phyloP scores from a whole-genome alignment of 352 stramenopile species.

The Pythium sp. region DNA sequence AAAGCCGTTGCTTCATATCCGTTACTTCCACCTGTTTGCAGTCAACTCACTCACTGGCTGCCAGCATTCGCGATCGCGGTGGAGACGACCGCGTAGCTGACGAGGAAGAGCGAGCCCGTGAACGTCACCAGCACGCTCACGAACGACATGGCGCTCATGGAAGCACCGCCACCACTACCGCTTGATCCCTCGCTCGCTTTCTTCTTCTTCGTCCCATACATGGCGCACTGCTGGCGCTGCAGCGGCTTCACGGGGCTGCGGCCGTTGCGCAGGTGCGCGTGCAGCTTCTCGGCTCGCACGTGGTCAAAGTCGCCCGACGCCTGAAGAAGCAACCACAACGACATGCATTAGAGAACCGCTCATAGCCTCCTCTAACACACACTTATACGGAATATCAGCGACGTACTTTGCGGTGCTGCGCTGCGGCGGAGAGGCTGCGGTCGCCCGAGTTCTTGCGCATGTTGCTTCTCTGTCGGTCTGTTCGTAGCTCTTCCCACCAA shows the following conservation, averaged over 20 bases:
- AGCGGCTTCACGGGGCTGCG: conserved; percentile 17
- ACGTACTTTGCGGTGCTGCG: conserved; percentile 56
- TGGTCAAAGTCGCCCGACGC: conserved; percentile 41
- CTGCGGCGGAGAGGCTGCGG: conserved; percentile 40
- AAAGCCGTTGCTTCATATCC: not conserved
- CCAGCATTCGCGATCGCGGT: conserved; percentile 30
- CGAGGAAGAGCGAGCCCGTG: conserved; percentile 31
- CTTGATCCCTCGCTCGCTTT: not conserved
- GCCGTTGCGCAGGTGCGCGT: conserved; percentile 30
- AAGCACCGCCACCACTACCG: not conserved
- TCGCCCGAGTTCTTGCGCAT: conserved; percentile 41
- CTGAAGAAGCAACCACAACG: conserved; percentile 16
- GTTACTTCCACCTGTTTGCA: not conserved
- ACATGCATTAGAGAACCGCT: not conserved
- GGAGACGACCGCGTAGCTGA: conserved; percentile 37
- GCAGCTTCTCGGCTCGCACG: conserved; percentile 31
- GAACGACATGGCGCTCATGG: conserved; percentile 24
- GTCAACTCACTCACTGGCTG: not conserved
- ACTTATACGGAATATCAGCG: not conserved
- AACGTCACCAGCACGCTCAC: conserved; percentile 28
- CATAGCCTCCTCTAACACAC: not conserved
- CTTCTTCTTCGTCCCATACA: not conserved
- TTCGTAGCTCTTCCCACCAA: not conserved
- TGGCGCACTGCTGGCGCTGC: not conserved
- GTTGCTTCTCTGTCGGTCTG: not conserved